Base-by-base conservation (phyloP, 1,284 basidiomycete genomes). In the Ceratobasidium sp. region DNA sequence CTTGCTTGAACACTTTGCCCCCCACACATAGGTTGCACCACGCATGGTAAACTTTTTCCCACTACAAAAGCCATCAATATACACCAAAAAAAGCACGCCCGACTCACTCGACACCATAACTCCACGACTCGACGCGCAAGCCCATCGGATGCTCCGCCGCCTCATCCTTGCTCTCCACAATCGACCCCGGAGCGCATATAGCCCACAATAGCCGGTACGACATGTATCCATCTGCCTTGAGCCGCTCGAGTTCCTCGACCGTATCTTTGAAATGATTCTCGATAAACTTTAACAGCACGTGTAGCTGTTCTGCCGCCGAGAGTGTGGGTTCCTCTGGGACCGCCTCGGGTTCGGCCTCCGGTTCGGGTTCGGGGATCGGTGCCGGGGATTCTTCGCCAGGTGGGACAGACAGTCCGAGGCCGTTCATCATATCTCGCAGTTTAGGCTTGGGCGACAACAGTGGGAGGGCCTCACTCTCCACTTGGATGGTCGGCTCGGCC, bases 1-100 rank as follows among this genome's bases (percentile, higher is more conserved):
- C 42, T 22, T 67, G 50, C 25, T 54, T 67, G 45, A 67, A 67
- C 13, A 67, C 64, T n/a, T 54, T 67, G 15, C 64, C 64, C 54
- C 42, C 64, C 64, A 67, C 4, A 40, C 35, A 20, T 67, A 67
- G 38, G 27, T 54, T 3, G 52, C 52, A 6, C 64, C 64, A 8
- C 47, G 35, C 50, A 67, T 55, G n/a, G 20, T 54, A 32, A 67
- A 67, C n/a, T 17, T 20, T 38, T 53, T 67, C 17, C 64, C 64
- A 45, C 64, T 67, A 31, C 17, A 34, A 34, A 7, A 43, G 2
- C 3, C 50, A 38, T 8, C 42, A 32, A 34, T 29, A 7, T 53
- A 6, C 50, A 25, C 12, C 4, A 25, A 54, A 15, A 13, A 34
- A 43, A 45, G 13, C 6, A 7, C 15, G 20, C 15, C 3, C n/a